Conservation (phyloP, 202 grass and related monocot genomes). For the Panicum hallii region DNA sequence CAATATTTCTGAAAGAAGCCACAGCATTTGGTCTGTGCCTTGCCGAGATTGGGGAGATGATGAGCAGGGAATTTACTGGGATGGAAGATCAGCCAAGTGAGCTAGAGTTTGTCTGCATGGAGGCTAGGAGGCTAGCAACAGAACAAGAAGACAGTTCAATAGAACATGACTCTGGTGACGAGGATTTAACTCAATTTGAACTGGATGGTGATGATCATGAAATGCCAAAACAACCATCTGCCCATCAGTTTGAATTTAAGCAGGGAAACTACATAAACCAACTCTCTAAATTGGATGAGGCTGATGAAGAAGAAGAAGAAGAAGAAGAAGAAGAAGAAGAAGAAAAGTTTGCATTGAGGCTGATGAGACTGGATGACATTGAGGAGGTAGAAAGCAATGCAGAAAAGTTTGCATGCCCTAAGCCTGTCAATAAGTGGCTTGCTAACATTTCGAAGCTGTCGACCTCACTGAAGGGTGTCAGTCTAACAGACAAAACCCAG, state of each 20-base stretch:
- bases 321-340: conserved; percentile 6
- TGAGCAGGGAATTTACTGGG: conserved; percentile 89
- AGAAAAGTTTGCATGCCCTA: conserved; percentile 57
- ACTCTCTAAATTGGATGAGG: conserved; percentile 78
- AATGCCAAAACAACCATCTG: conserved; percentile 47
- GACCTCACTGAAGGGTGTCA: conserved; percentile 73
- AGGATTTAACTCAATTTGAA: conserved; percentile 75
- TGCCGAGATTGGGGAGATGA: conserved; percentile 98
- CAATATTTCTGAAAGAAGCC: conserved; percentile 98
- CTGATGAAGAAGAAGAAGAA: conserved; percentile 59
- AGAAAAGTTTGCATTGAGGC: no score
- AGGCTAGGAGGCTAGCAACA: conserved; percentile 70
- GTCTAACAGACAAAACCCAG: conserved; percentile 58
- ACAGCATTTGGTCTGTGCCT: conserved; percentile 81
- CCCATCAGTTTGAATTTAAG: conserved; percentile 63
- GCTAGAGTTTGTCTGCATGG: conserved; percentile 86
- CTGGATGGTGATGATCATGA: conserved; percentile 82
- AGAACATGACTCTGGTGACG: conserved; percentile 65
- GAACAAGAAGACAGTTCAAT: conserved; percentile 64
- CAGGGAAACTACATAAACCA: conserved; percentile 59
- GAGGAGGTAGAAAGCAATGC: conserved; percentile 66
- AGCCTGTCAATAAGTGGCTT: conserved; percentile 58
- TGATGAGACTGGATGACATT: no score
- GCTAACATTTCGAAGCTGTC: conserved; percentile 84
- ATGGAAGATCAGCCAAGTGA: conserved; percentile 91